Conservation (phyloP, 257 asterid genomes). For the Hygrophila difformis region DNA sequence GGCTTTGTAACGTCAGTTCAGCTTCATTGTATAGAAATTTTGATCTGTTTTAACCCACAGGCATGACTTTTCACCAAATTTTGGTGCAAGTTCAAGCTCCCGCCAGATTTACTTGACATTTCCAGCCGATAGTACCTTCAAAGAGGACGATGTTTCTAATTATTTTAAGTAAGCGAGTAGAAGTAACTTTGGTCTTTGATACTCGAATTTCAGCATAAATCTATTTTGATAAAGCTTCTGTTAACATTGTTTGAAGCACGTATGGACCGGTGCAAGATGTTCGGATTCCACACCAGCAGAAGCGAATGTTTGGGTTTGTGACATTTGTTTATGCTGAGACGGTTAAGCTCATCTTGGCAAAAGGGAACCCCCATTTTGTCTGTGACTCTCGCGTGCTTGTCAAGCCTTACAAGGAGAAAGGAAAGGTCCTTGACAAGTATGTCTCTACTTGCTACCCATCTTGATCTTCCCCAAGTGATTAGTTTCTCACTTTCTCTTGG, state of each 20-base stretch:
- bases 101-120: constrained; percentile 91
- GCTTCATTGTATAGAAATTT: too few relatives aligned
- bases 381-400: constrained; percentile 98
- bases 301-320: constrained; percentile 96
- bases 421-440: constrained; percentile 78
- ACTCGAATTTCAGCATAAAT: neutral
- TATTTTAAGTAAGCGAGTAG: constrained; percentile 58
- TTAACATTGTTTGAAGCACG: constrained; percentile 33
- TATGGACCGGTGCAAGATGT: constrained; percentile 99
- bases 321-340: constrained; percentile 81
- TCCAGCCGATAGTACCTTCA: constrained; percentile 93
- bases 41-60: constrained; percentile 29
- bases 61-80: constrained; percentile 38
- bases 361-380: constrained; percentile 96
- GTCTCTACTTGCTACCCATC: neutral
- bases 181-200: neutral
- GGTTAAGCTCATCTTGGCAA: constrained; percentile 81
- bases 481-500: too few relatives aligned
- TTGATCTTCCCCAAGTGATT: neutral
- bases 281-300: constrained; percentile 95
- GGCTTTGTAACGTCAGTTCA: too few relatives aligned
- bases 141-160: constrained; percentile 88
- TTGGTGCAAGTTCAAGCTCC: constrained; percentile 57
- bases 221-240: constrained; percentile 16
- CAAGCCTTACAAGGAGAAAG: constrained; percentile 97